Evolutionary conservation across 2,329 filamentous ascomycete species (phyloP).

Genomic region (Hypoxylon sp.): DNA sequence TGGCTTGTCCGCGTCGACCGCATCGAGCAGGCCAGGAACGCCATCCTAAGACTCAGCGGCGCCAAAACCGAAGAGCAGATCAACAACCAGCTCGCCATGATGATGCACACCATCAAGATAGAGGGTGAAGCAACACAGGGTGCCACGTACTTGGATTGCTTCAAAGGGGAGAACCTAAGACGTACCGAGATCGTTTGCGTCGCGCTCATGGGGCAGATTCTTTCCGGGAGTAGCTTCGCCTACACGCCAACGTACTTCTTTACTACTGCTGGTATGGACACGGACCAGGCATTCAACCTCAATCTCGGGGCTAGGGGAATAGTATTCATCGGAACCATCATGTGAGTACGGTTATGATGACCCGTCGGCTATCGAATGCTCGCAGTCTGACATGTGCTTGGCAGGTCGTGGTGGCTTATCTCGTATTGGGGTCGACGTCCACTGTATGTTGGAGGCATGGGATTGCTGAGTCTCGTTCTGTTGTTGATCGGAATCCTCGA

Average conservation of each 20-base stretch:
- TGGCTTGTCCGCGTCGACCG: conserved; percentile 53
- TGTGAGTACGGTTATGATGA: conserved; percentile 48
- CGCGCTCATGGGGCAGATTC: conserved; percentile 47
- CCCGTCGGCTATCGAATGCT: not conserved
- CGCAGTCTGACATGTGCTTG: conserved; percentile 43
- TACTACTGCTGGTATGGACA: conserved; percentile 47
- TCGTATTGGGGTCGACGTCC: conserved; percentile 51
- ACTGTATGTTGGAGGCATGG: conserved; percentile 51
- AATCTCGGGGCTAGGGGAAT: conserved; percentile 47
- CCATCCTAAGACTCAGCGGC: conserved; percentile 48
- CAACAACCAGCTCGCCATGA: conserved; percentile 53
- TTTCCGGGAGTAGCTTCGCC: conserved; percentile 49
- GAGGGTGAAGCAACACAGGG: conserved; percentile 52
- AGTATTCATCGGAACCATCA: conserved; percentile 50
- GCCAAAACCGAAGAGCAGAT: conserved; percentile 45
- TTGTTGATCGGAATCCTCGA: conserved; percentile 52
- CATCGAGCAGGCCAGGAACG: conserved; percentile 47
- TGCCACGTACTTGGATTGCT: conserved; percentile 57
- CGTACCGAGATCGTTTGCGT: conserved; percentile 55
- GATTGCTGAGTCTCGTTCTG: conserved; percentile 48
- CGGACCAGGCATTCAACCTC: conserved; percentile 45
- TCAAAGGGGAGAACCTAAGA: conserved; percentile 54
- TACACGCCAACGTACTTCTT: conserved; percentile 52
- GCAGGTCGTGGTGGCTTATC: conserved; percentile 52
- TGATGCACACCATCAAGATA: conserved; percentile 54